phyloP scores from a whole-genome alignment of 805 yeast species.

The Schizosaccharomyces pombe region ASM294v3 CU329670.1:3038001-3038500 shows the following conservation, averaged over 20 bases:
- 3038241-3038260: not conserved
- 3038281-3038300: not conserved
- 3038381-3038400: not conserved
- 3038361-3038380: not conserved
- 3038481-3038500: not conserved
- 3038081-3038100: not conserved
- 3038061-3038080: not conserved
- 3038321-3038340: not conserved
- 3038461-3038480: not conserved
- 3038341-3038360: not conserved
- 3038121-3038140: not conserved
- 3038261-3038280: not conserved
- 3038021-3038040: not conserved
- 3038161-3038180: not conserved
- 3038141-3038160: not conserved
- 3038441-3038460: not conserved
- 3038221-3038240: not conserved
- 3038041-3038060: too few species aligned
- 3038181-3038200: not conserved
- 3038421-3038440: not conserved
- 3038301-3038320: not conserved
- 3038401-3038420: not conserved
- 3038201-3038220: conserved; percentile 1
- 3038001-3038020: not conserved
- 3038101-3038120: not conserved